These are phyloP conservation scores for Helichrysum umbraculigerum DNA, from an alignment of 129 eudicot species.

Conservation along the genomic window DNA sequence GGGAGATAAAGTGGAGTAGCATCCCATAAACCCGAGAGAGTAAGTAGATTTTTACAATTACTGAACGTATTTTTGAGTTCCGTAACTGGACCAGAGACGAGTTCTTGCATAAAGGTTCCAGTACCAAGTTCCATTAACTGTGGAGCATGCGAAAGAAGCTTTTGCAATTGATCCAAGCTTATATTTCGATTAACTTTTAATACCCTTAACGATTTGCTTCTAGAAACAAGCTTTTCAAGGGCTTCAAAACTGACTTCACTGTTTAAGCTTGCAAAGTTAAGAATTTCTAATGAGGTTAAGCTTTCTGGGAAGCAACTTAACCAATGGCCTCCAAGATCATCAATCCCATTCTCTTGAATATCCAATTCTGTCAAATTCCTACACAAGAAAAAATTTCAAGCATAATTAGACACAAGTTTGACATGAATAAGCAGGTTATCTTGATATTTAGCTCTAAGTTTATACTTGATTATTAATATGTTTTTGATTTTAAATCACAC, in stretches of 20 bases:
- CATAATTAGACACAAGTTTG: neutral
- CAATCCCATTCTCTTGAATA: conserved; percentile 69
- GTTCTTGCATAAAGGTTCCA: conserved; percentile 67
- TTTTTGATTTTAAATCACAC: neutral
- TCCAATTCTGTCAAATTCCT: conserved; percentile 80
- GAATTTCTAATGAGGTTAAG: conserved; percentile 53
- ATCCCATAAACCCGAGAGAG: conserved; percentile 84
- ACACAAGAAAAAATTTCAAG: neutral
- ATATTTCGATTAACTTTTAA: conserved; percentile 62
- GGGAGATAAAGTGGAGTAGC: conserved; percentile 57
- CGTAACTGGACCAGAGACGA: conserved; percentile 34
- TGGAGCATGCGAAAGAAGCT: conserved; percentile 61
- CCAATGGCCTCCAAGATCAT: conserved; percentile 65
- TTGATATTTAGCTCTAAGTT: neutral
- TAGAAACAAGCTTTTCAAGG: conserved; percentile 65
- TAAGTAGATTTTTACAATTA: conserved; percentile 48
- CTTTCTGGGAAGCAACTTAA: conserved; percentile 39
- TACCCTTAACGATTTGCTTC: conserved; percentile 60
- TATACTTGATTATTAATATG: neutral
- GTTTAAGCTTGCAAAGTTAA: conserved; percentile 66
- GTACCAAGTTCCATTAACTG: conserved; percentile 73
- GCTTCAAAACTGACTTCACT: conserved; percentile 68
- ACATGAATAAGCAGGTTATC: neutral
- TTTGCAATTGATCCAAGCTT: conserved; percentile 55
- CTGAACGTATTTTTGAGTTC: conserved; percentile 47